These are phyloP conservation scores for Dictyostelium purpureum DNA, from an alignment of 78 protist species.

Conservation along the genomic window DNA sequence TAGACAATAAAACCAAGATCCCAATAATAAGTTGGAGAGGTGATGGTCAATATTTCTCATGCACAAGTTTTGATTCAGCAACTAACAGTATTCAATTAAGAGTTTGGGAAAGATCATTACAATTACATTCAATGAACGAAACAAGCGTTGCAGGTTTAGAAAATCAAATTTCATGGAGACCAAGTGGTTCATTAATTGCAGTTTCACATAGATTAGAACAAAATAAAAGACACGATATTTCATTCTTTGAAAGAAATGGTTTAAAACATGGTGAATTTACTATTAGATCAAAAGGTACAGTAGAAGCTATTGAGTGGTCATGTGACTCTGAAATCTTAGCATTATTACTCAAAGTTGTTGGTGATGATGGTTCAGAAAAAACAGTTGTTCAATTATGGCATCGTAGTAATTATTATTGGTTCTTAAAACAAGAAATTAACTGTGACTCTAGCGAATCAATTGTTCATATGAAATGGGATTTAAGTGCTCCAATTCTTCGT, in stretches of 20 bases:
- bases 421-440: conserved; percentile 56
- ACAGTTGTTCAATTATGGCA: conserved; percentile 70
- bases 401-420: conserved; percentile 72
- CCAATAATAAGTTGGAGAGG: conserved; percentile 80
- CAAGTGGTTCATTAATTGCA: conserved; percentile 69
- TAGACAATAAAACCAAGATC: background rate
- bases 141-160: conserved; percentile 37
- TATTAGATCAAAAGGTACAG: background rate
- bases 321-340: conserved; percentile 65
- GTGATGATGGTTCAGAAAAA: background rate
- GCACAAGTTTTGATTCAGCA: conserved; percentile 15
- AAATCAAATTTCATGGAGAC: conserved; percentile 42
- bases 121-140: conserved; percentile 43
- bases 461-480: conserved; percentile 20
- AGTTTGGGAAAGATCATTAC: conserved; percentile 72
- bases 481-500: background rate
- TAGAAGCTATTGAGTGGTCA: conserved; percentile 62
- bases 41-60: conserved; percentile 78
- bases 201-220: conserved; percentile 10
- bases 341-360: conserved; percentile 7
- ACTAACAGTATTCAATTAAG: background rate
- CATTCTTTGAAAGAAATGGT: conserved; percentile 83
- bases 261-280: conserved; percentile 80
- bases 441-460: background rate
- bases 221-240: conserved; percentile 47